These are phyloP conservation scores for Fusarium lyarnte DNA, from an alignment of 2,329 filamentous ascomycete genomes.

Conservation along the genomic window DNA sequence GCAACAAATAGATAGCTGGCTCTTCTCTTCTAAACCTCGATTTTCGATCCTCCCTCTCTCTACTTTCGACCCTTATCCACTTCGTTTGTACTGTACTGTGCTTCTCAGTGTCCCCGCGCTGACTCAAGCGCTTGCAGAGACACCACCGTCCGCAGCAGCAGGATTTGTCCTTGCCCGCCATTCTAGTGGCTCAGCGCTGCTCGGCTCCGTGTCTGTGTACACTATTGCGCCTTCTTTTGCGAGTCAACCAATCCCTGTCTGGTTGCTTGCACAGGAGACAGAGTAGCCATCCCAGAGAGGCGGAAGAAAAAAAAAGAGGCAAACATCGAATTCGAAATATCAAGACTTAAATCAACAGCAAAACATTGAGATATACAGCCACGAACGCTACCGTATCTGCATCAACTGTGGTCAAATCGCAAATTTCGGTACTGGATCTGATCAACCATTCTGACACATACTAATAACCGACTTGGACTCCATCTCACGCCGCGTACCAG, in stretches of 20 bases:
- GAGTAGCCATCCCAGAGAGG: background rate
- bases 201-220: slow-evolving; percentile 31
- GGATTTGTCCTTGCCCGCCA: slow-evolving; percentile 35
- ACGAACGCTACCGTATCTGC: background rate
- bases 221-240: slow-evolving; percentile 23
- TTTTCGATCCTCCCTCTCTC: slow-evolving; percentile 11
- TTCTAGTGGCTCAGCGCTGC: slow-evolving; percentile 39
- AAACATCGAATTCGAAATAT: background rate
- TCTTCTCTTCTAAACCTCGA: slow-evolving; percentile 10
- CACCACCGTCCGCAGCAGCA: slow-evolving; percentile 36
- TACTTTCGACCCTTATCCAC: slow-evolving; percentile 11
- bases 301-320: background rate
- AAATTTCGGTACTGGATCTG: slow-evolving; percentile 7
- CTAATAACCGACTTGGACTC: slow-evolving; percentile 29
- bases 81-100: background rate
- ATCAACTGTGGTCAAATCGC: background rate
- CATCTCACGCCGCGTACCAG: slow-evolving; percentile 31
- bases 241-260: slow-evolving; percentile 13
- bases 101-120: slow-evolving; percentile 15
- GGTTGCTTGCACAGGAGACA: slow-evolving; percentile 2
- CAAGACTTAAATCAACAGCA: background rate
- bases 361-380: background rate
- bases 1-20: slow-evolving; percentile 30
- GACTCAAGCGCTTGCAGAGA: slow-evolving; percentile 33
- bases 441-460: slow-evolving; percentile 25